phyloP scores from a whole-genome alignment of 345 rosid genomes.

The Melaleuca quinquenervia region DNA sequence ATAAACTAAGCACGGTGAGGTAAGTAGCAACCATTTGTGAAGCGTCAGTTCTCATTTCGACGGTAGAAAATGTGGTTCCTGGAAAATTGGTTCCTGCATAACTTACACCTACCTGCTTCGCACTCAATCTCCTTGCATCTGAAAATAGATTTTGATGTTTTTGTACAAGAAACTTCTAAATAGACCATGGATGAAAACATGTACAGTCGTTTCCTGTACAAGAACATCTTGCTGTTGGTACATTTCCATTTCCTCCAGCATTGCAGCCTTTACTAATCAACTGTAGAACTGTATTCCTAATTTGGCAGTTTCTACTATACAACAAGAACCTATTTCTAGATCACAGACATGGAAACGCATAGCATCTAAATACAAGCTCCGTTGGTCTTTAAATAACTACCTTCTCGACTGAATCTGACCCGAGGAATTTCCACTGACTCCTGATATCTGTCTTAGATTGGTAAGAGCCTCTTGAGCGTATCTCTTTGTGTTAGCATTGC shows the following conservation, averaged over 20 bases:
- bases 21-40: background rate
- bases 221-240: background rate
- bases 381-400: background rate
- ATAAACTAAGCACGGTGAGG: background rate
- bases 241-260: background rate
- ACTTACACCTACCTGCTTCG: background rate
- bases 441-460: conserved; percentile 26
- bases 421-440: conserved; percentile 10
- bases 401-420: conserved; percentile 11
- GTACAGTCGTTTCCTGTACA: background rate
- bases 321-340: background rate
- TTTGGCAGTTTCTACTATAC: background rate
- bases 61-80: background rate
- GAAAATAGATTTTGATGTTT: background rate
- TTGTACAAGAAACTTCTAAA: background rate
- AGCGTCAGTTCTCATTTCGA: background rate
- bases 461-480: conserved; percentile 36
- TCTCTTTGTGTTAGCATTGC: conserved; percentile 17
- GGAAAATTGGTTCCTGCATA: background rate
- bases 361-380: background rate
- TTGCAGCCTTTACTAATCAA: background rate
- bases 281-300: background rate
- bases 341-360: background rate
- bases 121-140: background rate
- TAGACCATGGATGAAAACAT: background rate